phyloP scores from a whole-genome alignment of 2,329 filamentous ascomycete species.

The Exophiala mesophila region DNA sequence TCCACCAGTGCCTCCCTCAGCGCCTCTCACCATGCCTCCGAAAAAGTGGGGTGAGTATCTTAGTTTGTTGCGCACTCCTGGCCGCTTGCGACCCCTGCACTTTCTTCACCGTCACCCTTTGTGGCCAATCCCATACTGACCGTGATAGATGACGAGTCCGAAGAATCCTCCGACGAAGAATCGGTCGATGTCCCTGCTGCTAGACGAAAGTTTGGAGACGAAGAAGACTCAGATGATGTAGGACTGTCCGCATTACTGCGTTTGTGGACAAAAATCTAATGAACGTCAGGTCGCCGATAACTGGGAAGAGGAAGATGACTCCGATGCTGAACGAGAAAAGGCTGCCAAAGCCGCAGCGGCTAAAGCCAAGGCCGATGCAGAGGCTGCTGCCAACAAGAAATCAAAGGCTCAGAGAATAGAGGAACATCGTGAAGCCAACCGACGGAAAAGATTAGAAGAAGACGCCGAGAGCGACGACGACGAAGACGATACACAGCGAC shows the following conservation, averaged over 20 bases:
- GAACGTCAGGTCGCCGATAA: constrained; percentile 74
- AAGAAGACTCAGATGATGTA: constrained; percentile 81
- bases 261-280: constrained; percentile 8
- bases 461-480: constrained; percentile 55
- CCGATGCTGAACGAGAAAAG: constrained; percentile 94
- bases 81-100: too few species aligned
- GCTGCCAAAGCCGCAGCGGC: constrained; percentile 77
- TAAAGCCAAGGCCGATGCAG: constrained; percentile 84
- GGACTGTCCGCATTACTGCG: constrained; percentile 24
- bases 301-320: constrained; percentile 96
- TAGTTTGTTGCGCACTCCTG: too few species aligned
- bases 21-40: constrained; percentile 39
- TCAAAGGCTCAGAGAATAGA: constrained; percentile 79
- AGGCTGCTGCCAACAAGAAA: constrained; percentile 87
- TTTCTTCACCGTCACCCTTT: too few species aligned
- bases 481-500: constrained; percentile 66
- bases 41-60: constrained; percentile 46
- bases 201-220: constrained; percentile 79
- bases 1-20: too few species aligned
- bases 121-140: too few species aligned
- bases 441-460: constrained; percentile 53
- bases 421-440: constrained; percentile 65
- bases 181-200: constrained; percentile 35
- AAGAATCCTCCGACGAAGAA: constrained; percentile 32
- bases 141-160: constrained; percentile 50